Evolutionary conservation across 2,329 filamentous ascomycete genomes (phyloP), one percentile per base, ranked within the genome.

Genomic region (Cladosporium cucumerinum): DNA sequence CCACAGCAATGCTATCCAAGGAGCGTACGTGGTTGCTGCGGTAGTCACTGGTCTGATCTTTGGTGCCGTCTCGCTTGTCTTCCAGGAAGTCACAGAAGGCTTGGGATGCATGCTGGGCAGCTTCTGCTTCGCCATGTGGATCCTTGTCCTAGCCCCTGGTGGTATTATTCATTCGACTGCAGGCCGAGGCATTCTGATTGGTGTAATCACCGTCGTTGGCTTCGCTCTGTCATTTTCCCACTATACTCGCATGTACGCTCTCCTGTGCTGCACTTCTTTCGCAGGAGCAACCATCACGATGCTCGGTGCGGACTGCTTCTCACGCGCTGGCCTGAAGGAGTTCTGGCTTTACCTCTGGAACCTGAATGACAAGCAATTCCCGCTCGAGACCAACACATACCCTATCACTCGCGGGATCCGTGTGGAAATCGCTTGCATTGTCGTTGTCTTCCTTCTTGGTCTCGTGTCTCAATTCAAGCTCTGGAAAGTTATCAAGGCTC

Each of bases 301-400:
- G 16, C 78, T 98, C 2, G 94, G 94, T 2, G 90, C 98, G 65
- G 94, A 98, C 75, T 96, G 92, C 77, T 96, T 94, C 72, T 94
- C 89, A 72, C 84, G 87, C 67, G 92, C 93, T n/a, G 94, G 94
- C 0, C 80, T 96, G 71, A 97, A 97, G 76, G 94, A 98, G 76
- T 97, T 97, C 70, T 98, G 94, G 94, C 85, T 92, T 6, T 98
- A 96, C 75, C 83, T 96, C 43, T 98, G 94, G 94, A 81, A 80
- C 54, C 78, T 98, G 46, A 97, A 97, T 75, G 81, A 87, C 49
- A 83, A 90, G 59, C 80, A 93, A 0, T 98, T 98, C 72, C 93
- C 93, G 0, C 79, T 92, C 2, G 85, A 86, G 43, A 89, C 90
- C 1, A 82, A 83, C 57, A 92, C 90, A 0, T 98, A 96, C 74